phyloP scores from a whole-genome alignment of 257 asterid species.

The Scutellaria galericulata region DNA sequence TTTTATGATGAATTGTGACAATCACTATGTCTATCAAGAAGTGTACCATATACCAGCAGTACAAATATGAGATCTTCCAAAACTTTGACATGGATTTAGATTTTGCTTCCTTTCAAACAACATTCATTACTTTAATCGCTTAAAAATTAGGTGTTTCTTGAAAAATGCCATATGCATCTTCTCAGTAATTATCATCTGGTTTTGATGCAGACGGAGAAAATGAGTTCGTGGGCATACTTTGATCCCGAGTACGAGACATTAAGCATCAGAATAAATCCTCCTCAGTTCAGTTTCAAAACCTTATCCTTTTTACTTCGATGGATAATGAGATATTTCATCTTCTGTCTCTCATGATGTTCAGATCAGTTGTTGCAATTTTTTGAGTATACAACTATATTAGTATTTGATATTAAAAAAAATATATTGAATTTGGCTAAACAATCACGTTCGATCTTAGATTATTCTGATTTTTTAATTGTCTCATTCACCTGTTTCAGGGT shows the following conservation, averaged over 20 bases:
- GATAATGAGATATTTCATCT: slow-evolving; percentile 26
- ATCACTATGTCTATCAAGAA: not conserved
- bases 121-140: slow-evolving; percentile 6
- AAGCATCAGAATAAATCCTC: slow-evolving; percentile 97
- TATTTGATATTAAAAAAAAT: not conserved
- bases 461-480: slow-evolving; percentile 21
- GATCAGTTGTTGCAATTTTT: slow-evolving; percentile 1
- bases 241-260: slow-evolving; percentile 98
- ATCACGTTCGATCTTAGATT: slow-evolving; percentile 27
- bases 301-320: slow-evolving; percentile 23
- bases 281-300: slow-evolving; percentile 62
- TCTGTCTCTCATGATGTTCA: not conserved
- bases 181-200: slow-evolving; percentile 25
- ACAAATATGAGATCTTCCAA: not conserved
- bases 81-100: not conserved
- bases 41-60: not conserved
- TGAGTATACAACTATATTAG: slow-evolving; percentile 4
- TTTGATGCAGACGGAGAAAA: slow-evolving; percentile 52
- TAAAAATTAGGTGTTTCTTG: slow-evolving; percentile 4
- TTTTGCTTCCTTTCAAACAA: slow-evolving; percentile 3
- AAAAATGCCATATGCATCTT: slow-evolving; percentile 10
- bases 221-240: slow-evolving; percentile 93
- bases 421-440: slow-evolving; percentile 11
- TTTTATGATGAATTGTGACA: not conserved
- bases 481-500: slow-evolving; percentile 66